Evolutionary conservation across 2,329 filamentous ascomycete genomes (phyloP), one percentile per base, ranked within the genome.

Genomic region (Trichophyton benhamiae): DNA sequence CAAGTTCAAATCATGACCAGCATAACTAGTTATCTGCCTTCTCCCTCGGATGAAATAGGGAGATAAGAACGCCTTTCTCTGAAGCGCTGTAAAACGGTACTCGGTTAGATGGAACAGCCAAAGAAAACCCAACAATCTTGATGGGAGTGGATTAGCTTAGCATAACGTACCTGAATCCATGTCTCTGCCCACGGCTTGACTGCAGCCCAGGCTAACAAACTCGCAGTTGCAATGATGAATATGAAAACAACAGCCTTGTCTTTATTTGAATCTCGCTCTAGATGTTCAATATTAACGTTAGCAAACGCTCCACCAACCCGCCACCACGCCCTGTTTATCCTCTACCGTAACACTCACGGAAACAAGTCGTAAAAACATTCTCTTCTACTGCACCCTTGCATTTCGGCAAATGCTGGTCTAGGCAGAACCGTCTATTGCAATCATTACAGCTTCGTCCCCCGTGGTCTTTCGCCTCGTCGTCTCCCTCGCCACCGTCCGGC

Each of bases 351-450:
- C 55, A 72, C 77, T 63, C 69, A 83, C 81, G 85, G 68, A 87
- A 87, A 73, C 85, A 87, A 8, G 81, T 84, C 3, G 85, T 84
- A 62, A 83, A 79, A 2, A 87, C 80, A 67, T 86, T 83, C 57
- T 85, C 83, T 67, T 85, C 83, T 66, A 80, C 82, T 20, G 80
- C 82, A 36, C 76, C 79, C 65, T 84, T 81, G 68, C 85, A 87
- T 59, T 83, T 81, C 0, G 82, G 81, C 57, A 85, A 74, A 59
- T 83, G 79, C 66, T 86, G 86, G 61, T 79, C 78, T 46, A 86
- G 72, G 68, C 85, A 87, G 72, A 86, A 87, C 66, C 83, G 81
- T 63, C 84, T 82, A 67, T 83, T 87, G 72, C 85, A 87, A 70
- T 87, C 84, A 61, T 79, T 83, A 71, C 85, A 87, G 25, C 79